Conservation (phyloP, 2,329 filamentous ascomycete species). For the Lachnellula willkommii region DNA sequence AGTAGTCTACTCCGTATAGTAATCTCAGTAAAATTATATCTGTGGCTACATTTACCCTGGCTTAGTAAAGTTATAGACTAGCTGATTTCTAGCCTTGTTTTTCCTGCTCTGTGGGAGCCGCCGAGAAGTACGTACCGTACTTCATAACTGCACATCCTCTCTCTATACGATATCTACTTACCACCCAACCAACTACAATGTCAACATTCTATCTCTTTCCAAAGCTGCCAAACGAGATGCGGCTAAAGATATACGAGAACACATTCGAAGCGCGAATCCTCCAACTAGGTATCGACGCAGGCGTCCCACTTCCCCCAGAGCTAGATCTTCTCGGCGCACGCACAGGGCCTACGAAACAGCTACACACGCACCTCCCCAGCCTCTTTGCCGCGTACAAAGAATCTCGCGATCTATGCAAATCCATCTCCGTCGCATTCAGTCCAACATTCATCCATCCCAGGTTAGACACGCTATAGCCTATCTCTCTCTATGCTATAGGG, state of each 20-base stretch:
- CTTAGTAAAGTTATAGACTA: no score
- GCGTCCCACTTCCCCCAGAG: slow-evolving; percentile 8
- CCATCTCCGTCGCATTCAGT: slow-evolving; percentile 6
- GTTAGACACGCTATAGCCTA: slow-evolving; percentile 12
- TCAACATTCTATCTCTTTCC: slow-evolving; percentile 8
- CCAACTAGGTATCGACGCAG: slow-evolving; percentile 8
- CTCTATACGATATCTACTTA: no score
- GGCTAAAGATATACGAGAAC: slow-evolving; percentile 9
- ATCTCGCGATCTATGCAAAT: slow-evolving; percentile 10
- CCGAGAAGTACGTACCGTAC: no score
- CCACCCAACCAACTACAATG: slow-evolving; percentile 2
- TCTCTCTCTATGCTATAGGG: slow-evolving; percentile 10
- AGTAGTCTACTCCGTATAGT: no score
- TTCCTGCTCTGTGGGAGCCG: no score
- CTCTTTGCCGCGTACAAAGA: slow-evolving; percentile 11
- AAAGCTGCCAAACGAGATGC: slow-evolving; percentile 7
- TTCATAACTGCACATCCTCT: no score
- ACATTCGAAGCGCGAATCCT: slow-evolving; percentile 9
- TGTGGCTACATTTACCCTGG: no score
- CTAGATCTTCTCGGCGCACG: slow-evolving; percentile 3
- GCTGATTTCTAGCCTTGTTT: no score
- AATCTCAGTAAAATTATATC: no score
- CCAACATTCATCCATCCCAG: slow-evolving; percentile 6
- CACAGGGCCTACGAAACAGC: slow-evolving; percentile 7
- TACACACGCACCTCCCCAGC: slow-evolving; percentile 8